Percentiles rank a stretch among this genome's conserved stretches.
phyloP scores from a whole-genome alignment of 768 basidiomycete species.

The Tulasnella calospora region DNA sequence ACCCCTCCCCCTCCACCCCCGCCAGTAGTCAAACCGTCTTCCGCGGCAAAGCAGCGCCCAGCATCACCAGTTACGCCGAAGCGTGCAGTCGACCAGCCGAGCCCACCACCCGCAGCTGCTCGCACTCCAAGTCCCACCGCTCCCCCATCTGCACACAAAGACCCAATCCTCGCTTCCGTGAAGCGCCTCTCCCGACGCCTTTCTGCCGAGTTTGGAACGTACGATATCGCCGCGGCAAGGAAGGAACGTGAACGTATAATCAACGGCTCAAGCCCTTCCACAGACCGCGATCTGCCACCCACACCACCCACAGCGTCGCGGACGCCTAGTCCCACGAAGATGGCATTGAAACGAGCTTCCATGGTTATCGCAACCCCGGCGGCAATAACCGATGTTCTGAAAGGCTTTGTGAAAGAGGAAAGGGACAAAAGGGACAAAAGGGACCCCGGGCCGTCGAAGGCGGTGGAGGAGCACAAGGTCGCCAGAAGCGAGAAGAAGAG shows the following conservation, averaged over 20 bases:
- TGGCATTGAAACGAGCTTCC: background rate
- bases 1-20: background rate
- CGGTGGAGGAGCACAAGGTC: background rate
- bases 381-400: background rate
- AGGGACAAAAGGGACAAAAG: background rate
- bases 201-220: constrained; percentile 23
- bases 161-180: background rate
- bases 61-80: background rate
- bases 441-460: background rate
- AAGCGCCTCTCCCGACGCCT: background rate
- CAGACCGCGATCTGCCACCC: background rate
- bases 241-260: constrained; percentile 5
- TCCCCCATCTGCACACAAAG: background rate
- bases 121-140: background rate
- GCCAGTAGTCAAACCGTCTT: background rate
- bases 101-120: background rate
- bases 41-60: background rate
- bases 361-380: background rate
- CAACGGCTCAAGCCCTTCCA: background rate
- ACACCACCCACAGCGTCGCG: background rate
- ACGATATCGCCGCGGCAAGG: constrained; percentile 20
- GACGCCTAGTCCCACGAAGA: background rate
- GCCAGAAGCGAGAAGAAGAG: background rate
- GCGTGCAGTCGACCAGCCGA: background rate
- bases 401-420: background rate